A percentile compares a stretch with the other conserved stretches of the same genome.
Evolutionary conservation across 2,329 filamentous ascomycete species (phyloP).

Genomic region (Aspergillus latus): DNA sequence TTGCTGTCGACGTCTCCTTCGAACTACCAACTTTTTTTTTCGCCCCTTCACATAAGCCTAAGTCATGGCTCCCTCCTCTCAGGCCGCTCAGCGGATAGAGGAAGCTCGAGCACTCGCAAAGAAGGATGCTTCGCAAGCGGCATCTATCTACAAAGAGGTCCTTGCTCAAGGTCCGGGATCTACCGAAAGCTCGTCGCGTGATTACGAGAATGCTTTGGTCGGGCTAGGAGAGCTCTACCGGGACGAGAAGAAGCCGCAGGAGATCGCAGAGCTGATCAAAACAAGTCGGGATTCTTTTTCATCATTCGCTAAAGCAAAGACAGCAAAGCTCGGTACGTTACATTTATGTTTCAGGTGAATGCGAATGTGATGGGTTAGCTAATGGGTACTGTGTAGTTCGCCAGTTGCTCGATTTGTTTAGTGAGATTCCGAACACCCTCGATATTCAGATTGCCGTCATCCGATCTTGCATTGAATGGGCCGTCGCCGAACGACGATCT

Average conservation of each 20-base stretch:
- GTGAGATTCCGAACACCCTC: slow-evolving; percentile 87
- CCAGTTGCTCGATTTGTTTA: slow-evolving; percentile 93
- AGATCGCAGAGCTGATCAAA: slow-evolving; percentile 85
- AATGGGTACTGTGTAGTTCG: slow-evolving; percentile 62
- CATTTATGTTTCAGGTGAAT: background rate
- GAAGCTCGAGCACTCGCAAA: slow-evolving; percentile 85
- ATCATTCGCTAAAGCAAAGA: slow-evolving; percentile 98
- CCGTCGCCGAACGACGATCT: slow-evolving; percentile 85
- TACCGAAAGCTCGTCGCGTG: slow-evolving; percentile 80
- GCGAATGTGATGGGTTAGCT: background rate
- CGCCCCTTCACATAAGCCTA: slow-evolving; percentile 14
- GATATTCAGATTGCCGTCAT: slow-evolving; percentile 94
- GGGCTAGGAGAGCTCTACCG: slow-evolving; percentile 89
- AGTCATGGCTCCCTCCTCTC: slow-evolving; percentile 51
- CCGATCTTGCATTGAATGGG: slow-evolving; percentile 99
- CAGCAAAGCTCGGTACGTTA: slow-evolving; percentile 84
- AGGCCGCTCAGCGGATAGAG: slow-evolving; percentile 68
- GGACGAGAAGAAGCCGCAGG: slow-evolving; percentile 74
- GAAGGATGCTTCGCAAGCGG: slow-evolving; percentile 78
- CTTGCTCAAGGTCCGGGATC: slow-evolving; percentile 80
- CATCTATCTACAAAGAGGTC: slow-evolving; percentile 85
- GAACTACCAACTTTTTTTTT: slow-evolving; percentile 8
- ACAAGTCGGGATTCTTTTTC: slow-evolving; percentile 89
- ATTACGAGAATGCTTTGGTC: slow-evolving; percentile 88
- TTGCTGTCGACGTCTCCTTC: slow-evolving; percentile 4